Base-by-base conservation (phyloP, 768 basidiomycete genomes). In the Kockovaella imperatae region DNA sequence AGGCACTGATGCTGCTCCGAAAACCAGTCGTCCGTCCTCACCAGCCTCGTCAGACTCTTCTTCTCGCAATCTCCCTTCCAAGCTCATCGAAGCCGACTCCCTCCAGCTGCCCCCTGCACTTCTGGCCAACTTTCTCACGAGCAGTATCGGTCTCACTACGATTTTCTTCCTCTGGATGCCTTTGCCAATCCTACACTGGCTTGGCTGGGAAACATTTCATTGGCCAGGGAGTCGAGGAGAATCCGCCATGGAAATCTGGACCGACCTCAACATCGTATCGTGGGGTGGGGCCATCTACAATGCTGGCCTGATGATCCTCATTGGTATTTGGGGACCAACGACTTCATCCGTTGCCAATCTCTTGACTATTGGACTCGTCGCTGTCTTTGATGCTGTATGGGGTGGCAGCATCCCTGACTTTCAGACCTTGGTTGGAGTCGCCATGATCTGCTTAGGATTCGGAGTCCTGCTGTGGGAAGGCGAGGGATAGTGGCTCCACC, bases 311-410 rank as follows among this genome's bases (percentile, higher is more conserved):
- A 88, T 91, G 89, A 86, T 85, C 46, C 75, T 93, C 3, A 74
- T 93, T 40, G 85, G 84, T 23, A 71, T 86, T 23, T 90, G 86
- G 86, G 88, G 88, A 3, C 88, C 88, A 5, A 80, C 90, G 34
- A 79, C 88, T 35, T 81, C 82, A 7, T 87, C 86, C 2, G 89
- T 95, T 26, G 89, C 88, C 36, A 88, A 80, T 69, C 77, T 97
- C n/a, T 77, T 93, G n/a, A 90, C 90, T 4, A 91, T 93, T 56
- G 86, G 93, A 30, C 77, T 95, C 41, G 86, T 89, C 13, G 79
- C 89, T 39, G 60, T 87, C 14, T 80, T 84, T 34, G 90, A 96
- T 70, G 75, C 83, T 6, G 55, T 83, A 15, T 83, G 89, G 52
- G 81, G 86, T 3, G 67, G 77, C 31, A 77, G 80, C 30, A 74